Conservation (phyloP, 345 rosid genomes). For the Gossypium longicalyx region DNA sequence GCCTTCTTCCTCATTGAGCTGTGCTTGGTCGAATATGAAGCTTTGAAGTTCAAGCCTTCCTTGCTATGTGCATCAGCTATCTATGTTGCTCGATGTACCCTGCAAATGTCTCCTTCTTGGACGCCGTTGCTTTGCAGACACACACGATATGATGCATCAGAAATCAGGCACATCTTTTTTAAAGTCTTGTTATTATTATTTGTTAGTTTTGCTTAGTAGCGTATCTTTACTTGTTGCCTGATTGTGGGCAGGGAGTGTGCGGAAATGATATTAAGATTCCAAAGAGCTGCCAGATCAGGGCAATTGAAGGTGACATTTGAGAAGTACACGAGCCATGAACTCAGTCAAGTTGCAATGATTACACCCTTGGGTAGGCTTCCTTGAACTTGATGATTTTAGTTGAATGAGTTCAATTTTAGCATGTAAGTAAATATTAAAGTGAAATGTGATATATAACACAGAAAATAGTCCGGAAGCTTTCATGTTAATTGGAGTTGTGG, state of each 20-base stretch:
- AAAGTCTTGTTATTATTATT: not conserved
- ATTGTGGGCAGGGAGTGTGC: conserved; percentile 65
- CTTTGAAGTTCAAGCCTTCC: conserved; percentile 70
- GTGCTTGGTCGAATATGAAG: conserved; percentile 76
- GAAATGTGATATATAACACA: not conserved
- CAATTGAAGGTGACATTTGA: conserved; percentile 65
- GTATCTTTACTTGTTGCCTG: not conserved
- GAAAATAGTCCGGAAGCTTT: not conserved
- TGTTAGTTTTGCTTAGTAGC: not conserved
- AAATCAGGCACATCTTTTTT: conserved; percentile 47
- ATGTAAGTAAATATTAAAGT: not conserved
- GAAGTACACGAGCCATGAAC: conserved; percentile 54
- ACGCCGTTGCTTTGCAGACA: conserved; percentile 61
- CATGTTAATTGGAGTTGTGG: not conserved
- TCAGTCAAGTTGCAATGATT: conserved; percentile 51
- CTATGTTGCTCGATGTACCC: conserved; percentile 70
- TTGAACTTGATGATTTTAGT: conserved; percentile 25
- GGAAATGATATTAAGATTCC: conserved; percentile 69
- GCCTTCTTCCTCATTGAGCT: conserved; percentile 83
- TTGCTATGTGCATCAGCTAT: conserved; percentile 89
- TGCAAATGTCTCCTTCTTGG: conserved; percentile 68
- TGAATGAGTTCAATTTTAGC: not conserved
- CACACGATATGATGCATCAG: conserved; percentile 51
- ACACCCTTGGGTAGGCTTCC: conserved; percentile 53
- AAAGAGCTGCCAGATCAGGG: conserved; percentile 54